Conservation (phyloP, 2,329 filamentous ascomycete species). For the Diaporthe nobilis region DNA sequence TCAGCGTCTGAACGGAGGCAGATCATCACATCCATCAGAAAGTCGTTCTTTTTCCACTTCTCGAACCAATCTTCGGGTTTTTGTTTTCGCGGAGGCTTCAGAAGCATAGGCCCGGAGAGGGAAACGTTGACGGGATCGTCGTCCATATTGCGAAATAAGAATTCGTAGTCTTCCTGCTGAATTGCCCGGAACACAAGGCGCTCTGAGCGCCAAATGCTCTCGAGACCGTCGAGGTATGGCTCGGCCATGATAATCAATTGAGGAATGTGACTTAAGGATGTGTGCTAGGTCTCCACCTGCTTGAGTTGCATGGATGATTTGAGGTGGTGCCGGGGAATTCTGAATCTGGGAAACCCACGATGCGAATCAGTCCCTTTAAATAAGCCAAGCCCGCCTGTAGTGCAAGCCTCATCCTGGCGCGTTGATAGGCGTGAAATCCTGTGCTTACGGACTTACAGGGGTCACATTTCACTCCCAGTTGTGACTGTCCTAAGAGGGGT, state of each 20-base stretch:
- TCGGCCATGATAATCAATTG: neutral
- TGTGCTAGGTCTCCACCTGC: neutral
- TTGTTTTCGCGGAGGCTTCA: conserved; percentile 41
- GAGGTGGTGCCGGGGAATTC: too few species aligned
- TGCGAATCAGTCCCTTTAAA: neutral
- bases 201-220: conserved; percentile 45
- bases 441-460: conserved; percentile 11
- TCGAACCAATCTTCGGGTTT: conserved; percentile 40
- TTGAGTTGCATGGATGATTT: neutral
- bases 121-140: conserved; percentile 43
- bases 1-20: conserved; percentile 43
- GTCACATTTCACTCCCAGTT: neutral
- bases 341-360: neutral
- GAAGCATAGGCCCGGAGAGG: conserved; percentile 29
- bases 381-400: neutral
- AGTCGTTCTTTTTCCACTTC: conserved; percentile 20
- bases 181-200: conserved; percentile 47
- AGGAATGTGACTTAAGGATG: neutral
- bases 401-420: too few species aligned
- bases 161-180: conserved; percentile 37
- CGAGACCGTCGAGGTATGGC: conserved; percentile 24
- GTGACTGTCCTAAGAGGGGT: neutral
- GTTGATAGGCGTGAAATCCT: neutral
- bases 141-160: conserved; percentile 40
- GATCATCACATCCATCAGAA: conserved; percentile 44